phyloP scores from a whole-genome alignment of 441 rosid species.

The Eugenia klotzschiana region DNA sequence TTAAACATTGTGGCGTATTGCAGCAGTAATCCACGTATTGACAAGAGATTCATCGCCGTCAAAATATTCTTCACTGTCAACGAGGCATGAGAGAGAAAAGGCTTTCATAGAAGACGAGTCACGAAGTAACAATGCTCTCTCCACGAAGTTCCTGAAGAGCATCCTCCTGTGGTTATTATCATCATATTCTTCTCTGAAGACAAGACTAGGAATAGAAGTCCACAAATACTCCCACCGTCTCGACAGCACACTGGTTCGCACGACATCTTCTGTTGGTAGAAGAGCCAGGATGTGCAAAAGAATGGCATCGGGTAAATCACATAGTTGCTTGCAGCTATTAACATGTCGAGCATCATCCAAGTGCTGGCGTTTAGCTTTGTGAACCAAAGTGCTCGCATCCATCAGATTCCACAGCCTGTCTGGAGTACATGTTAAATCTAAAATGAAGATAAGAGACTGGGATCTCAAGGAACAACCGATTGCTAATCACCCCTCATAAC shows the following conservation, averaged over 20 bases:
- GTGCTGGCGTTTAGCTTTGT: neutral
- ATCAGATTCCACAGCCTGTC: neutral
- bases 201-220: neutral
- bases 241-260: neutral
- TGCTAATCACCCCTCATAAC: neutral
- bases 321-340: neutral
- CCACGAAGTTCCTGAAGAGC: neutral
- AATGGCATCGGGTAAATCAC: neutral
- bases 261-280: neutral
- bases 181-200: neutral
- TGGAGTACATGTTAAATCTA: neutral
- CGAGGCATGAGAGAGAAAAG: neutral
- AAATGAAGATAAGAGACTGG: neutral
- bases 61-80: neutral
- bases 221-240: neutral
- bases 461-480: neutral
- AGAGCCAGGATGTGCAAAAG: constrained; percentile 1
- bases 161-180: neutral
- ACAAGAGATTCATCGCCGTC: neutral
- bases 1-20: neutral
- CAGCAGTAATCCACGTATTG: constrained; percentile 1
- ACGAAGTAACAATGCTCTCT: neutral
- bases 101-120: neutral
- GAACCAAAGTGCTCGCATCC: neutral
- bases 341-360: neutral